Percentiles rank a stretch among this genome's conserved stretches.
Conservation (phyloP, 129 eudicot genomes). For the Calendula officinalis region DNA sequence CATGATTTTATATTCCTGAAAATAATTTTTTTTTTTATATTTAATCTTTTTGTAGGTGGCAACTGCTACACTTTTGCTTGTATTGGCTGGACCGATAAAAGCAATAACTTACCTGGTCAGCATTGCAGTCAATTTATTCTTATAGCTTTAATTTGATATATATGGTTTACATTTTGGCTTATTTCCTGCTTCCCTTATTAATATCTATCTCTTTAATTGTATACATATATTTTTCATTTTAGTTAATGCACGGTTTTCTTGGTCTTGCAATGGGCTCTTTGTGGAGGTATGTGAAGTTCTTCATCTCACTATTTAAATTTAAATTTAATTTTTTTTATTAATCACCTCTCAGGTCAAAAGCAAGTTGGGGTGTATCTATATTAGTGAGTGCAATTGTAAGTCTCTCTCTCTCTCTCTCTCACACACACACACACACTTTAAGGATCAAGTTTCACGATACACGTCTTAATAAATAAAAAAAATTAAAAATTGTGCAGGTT, state of each 20-base stretch:
- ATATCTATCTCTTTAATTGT: not conserved
- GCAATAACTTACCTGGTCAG: constrained; percentile 82
- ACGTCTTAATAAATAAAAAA: not conserved
- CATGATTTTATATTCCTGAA: not conserved
- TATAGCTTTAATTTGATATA: not conserved
- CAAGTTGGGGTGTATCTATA: constrained; percentile 77
- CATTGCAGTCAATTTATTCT: not conserved
- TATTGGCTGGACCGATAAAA: constrained; percentile 86
- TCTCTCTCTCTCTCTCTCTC: constrained; percentile 22
- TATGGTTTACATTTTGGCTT: constrained; percentile 3
- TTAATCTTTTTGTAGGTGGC: constrained; percentile 59
- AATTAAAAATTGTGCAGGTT: constrained; percentile 45
- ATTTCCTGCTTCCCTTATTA: not conserved
- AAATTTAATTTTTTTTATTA: constrained; percentile 6
- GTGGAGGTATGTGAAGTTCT: constrained; percentile 63
- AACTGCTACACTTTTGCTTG: constrained; percentile 67
- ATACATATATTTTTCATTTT: constrained; percentile 13
- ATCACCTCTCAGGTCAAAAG: constrained; percentile 45
- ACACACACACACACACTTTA: constrained; percentile 2
- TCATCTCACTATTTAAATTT: constrained; percentile 16
- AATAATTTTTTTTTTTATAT: not conserved
- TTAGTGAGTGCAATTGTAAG: constrained; percentile 67
- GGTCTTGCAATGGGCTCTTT: constrained; percentile 91
- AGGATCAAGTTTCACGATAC: constrained; percentile 3
- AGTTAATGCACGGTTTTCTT: constrained; percentile 83